A percentile compares a stretch with the other conserved stretches of the same genome.
Evolutionary conservation across 2,329 filamentous ascomycete species (phyloP).

Genomic region (Hypomyces rosellus): DNA sequence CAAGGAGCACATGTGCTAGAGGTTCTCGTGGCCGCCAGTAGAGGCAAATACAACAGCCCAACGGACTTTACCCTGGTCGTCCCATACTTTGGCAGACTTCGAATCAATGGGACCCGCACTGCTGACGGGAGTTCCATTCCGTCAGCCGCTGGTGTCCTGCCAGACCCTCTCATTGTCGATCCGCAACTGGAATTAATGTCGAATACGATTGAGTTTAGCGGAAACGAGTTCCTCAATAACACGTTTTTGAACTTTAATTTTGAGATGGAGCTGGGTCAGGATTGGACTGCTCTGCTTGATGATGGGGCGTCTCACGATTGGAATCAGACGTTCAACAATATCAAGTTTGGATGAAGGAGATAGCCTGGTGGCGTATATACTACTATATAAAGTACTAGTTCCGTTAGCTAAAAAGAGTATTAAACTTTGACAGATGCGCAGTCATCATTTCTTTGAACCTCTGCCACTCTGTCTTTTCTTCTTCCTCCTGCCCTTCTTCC

Average conservation of each 20-base stretch:
- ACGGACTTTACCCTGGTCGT: slow-evolving; percentile 3
- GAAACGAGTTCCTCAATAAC: slow-evolving; percentile 7
- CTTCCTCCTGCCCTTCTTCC: too few species aligned
- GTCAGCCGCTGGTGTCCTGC: background rate
- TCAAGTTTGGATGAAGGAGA: background rate
- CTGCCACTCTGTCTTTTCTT: too few species aligned
- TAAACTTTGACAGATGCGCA: too few species aligned
- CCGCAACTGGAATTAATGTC: background rate
- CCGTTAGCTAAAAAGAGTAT: too few species aligned
- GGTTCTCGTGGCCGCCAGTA: slow-evolving; percentile 2
- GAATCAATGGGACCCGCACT: background rate
- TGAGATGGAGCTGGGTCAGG: slow-evolving; percentile 10
- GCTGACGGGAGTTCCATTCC: background rate
- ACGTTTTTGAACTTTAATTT: slow-evolving; percentile 7
- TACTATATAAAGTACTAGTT: too few species aligned
- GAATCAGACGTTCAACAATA: slow-evolving; percentile 2
- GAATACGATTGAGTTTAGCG: slow-evolving; percentile 8
- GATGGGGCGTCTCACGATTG: slow-evolving; percentile 3
- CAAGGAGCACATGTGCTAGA: slow-evolving; percentile 10
- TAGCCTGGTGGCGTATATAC: too few species aligned
- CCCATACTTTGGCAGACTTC: slow-evolving; percentile 11
- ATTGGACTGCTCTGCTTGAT: slow-evolving; percentile 7
- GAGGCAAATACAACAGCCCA: background rate
- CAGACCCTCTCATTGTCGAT: background rate
- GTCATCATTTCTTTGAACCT: too few species aligned